Percentiles rank a stretch among this genome's conserved stretches.
Conservation (phyloP, 495 filamentous ascomycete genomes). For the Articulospora tetracladia region DNA sequence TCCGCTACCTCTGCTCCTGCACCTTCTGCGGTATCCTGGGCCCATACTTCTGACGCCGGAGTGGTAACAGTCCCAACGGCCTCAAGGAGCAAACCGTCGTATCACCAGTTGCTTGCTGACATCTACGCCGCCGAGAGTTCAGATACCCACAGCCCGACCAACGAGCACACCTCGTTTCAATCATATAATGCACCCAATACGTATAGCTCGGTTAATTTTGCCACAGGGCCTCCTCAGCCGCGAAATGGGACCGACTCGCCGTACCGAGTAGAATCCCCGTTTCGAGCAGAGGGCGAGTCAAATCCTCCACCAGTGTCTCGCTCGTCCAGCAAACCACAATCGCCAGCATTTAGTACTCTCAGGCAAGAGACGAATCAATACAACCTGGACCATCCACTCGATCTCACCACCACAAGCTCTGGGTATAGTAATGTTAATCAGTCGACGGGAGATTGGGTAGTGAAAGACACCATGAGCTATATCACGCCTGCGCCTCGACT, state of each 20-base stretch:
- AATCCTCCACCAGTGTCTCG: neutral
- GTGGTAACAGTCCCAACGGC: neutral
- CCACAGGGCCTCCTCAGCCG: neutral
- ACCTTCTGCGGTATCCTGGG: neutral
- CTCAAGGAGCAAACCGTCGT: neutral
- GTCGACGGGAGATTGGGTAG: neutral
- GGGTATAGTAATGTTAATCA: neutral
- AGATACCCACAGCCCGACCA: neutral
- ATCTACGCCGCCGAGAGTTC: neutral
- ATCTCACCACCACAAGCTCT: neutral
- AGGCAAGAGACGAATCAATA: neutral
- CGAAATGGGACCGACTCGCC: slow-evolving; percentile 18
- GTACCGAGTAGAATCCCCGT: slow-evolving; percentile 17
- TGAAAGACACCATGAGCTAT: neutral
- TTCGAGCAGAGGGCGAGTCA: neutral
- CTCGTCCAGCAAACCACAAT: neutral
- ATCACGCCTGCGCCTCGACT: neutral
- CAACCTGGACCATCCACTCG: neutral
- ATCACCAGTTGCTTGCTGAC: neutral
- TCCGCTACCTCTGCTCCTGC: neutral
- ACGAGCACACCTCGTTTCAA: neutral
- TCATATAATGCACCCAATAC: neutral
- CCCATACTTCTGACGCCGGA: neutral
- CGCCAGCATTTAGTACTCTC: neutral
- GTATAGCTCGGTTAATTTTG: neutral